Evolutionary conservation across 495 filamentous ascomycete genomes (phyloP), one percentile per base, ranked within the genome.

Genomic region (Lichina pygmaea): DNA sequence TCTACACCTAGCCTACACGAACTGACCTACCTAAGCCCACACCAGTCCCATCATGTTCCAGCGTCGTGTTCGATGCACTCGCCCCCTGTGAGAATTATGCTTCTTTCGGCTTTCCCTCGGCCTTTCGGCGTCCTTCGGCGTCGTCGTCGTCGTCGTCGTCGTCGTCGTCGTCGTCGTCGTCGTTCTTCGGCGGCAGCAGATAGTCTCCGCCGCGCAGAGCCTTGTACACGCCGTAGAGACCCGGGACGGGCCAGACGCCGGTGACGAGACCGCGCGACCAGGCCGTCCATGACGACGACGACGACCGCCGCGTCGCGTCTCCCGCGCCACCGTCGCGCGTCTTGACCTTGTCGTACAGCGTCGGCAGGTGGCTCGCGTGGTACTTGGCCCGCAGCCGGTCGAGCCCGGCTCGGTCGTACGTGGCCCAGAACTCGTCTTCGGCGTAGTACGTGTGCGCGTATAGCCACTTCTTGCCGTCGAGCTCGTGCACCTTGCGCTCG

Each of bases 391-490:
- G 58, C 49, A 73, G 45, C 8, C 15, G 48, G 34, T 70, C 61
- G 43, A 73, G 72, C 57, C 58, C 60, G 8, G 55, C 40, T 24
- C 56, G 52, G 44, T 72, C 60, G 44, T 71, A 72, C 24, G 67
- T 62, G 2, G 44, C 39, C 68, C 69, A 73, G 56, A 76, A 73
- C 45, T 71, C 67, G 0, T 62, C 50, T 49, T 73, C 63, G 6
- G 55, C 56, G 44, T 68, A 70, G 53, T 68, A 74, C 0, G 66
- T 62, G 41, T 68, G 64, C 32, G 71, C 67, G 53, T 72, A 73
- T 6, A 74, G 57, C 64, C 67, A 72, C 49, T 72, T 72, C 59
- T 66, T 66, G 7, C 81, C 81, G 12, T 74, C 71, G 3, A 86
- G 62, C 46, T 70, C 68, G 10, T 58, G 61, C 8, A 86, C 63